Base-by-base conservation (phyloP, 257 asterid species). In the Pogostemon cablin region DNA sequence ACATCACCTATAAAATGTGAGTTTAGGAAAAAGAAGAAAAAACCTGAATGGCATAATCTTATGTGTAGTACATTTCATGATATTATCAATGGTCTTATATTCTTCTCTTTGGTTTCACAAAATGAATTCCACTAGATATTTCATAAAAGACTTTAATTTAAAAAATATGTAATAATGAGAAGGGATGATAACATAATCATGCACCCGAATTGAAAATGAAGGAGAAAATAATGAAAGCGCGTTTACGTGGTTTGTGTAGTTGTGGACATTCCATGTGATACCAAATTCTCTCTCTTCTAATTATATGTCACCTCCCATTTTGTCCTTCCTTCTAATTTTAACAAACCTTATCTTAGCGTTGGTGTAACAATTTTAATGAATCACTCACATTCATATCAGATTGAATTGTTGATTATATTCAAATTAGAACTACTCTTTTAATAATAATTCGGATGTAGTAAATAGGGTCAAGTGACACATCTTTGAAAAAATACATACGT, bases 261-360 rank as follows among this genome's bases (percentile, higher is more conserved):
- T 44, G 46, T 52, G 66, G 78, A 79, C 86, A 82, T 50, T 76
- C 69, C 84, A 82, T 77, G 86, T 82, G 84, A 73, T 56, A 6
- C n/a, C 47, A 60, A 42, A 65, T 47, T 65, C 43, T 20, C 74
- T 35, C 55, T 58, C 71, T 38, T 63, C 72, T 71, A 72, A 49
- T 78, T 65, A 71, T 75, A 46, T 12, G 32, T 46, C 74, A 76
- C 68, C 80, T 65, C 65, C 80, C 78, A 9, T 43, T 43, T 42
- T 82, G 80, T 75, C 84, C 62, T 71, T 56, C 73, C 17, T 15
- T 15, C 17, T 2, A 12, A 60, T n/a, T 40, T 74, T 67, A 15
- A 68, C 12, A 7, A 3, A 67, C 53, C 47, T 66, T 12, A 43
- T 8, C 4, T 38, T 4, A 5, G 47, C n/a, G 32, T 59, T 55